Evolutionary conservation across 1,284 basidiomycete genomes (phyloP).

Genomic region (Porogramme epimiltina): DNA sequence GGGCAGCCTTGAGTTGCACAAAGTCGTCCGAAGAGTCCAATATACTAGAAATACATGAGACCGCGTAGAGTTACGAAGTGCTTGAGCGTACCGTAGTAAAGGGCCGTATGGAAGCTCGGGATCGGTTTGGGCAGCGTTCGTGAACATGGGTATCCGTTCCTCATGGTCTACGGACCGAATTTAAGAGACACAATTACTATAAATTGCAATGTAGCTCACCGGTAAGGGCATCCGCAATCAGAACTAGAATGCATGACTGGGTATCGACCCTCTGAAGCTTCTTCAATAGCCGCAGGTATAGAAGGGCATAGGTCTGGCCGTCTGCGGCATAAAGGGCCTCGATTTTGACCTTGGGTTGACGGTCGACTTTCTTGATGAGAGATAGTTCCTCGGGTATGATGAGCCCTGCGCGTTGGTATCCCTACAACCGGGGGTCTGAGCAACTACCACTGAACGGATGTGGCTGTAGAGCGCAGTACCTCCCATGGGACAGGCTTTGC

Average conservation of each 20-base stretch:
- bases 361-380: slow-evolving; percentile 90
- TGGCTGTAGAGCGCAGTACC: slow-evolving; percentile 44
- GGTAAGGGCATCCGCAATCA: slow-evolving; percentile 88
- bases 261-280: slow-evolving; percentile 94
- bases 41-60: slow-evolving; percentile 47
- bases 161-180: slow-evolving; percentile 75
- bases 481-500: slow-evolving; percentile 96
- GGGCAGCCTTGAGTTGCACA: slow-evolving; percentile 85
- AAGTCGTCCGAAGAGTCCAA: slow-evolving; percentile 92
- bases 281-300: slow-evolving; percentile 91
- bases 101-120: slow-evolving; percentile 85
- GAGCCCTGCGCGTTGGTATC: slow-evolving; percentile 93
- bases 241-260: slow-evolving; percentile 90
- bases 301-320: slow-evolving; percentile 80
- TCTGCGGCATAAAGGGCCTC: slow-evolving; percentile 79
- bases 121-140: slow-evolving; percentile 57
- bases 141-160: slow-evolving; percentile 77
- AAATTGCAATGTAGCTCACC: slow-evolving; percentile 46
- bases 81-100: slow-evolving; percentile 66
- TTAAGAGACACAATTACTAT: background rate
- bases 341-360: slow-evolving; percentile 74
- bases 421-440: slow-evolving; percentile 47
- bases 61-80: slow-evolving; percentile 1
- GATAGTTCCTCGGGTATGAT: slow-evolving; percentile 87
- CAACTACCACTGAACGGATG: slow-evolving; percentile 6